phyloP scores from a whole-genome alignment of 495 filamentous ascomycete species.

The Penicillium diatomitis region DNA sequence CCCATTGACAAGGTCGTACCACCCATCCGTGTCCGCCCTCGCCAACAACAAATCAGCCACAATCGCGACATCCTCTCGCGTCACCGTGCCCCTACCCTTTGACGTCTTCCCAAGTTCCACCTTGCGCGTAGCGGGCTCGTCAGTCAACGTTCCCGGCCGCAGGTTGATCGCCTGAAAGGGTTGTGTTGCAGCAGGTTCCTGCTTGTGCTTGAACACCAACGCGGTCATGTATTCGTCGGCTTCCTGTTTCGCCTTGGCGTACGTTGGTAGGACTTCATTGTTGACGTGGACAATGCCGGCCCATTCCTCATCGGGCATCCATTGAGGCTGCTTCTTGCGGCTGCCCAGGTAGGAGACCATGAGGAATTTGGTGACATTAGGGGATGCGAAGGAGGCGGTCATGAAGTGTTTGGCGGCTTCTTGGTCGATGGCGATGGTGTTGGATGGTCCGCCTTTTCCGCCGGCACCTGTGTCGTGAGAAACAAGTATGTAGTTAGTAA shows the following conservation, averaged over 20 bases:
- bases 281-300: conserved; percentile 40
- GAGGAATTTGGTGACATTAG: conserved; percentile 61
- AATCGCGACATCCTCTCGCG: conserved; percentile 60
- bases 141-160: conserved; percentile 56
- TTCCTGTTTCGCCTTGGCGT: conserved; percentile 65
- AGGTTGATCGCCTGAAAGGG: conserved; percentile 58
- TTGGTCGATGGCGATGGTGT: conserved; percentile 56
- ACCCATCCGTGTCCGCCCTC: conserved; percentile 46
- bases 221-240: conserved; percentile 66
- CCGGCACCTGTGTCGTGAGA: conserved; percentile 46
- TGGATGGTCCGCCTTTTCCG: conserved; percentile 59
- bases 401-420: conserved; percentile 66
- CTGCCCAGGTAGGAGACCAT: conserved; percentile 60
- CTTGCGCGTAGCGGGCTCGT: conserved; percentile 47
- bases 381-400: conserved; percentile 46
- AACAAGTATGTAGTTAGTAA: not conserved
- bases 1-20: conserved; percentile 53
- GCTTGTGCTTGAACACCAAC: conserved; percentile 38
- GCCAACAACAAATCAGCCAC: conserved; percentile 58
- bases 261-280: conserved; percentile 46
- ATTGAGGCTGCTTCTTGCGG: conserved; percentile 48
- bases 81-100: conserved; percentile 43
- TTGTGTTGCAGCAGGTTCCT: conserved; percentile 24
- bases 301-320: conserved; percentile 60
- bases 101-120: conserved; percentile 56